Percentiles rank a stretch among this genome's conserved stretches.
phyloP scores from a whole-genome alignment of 306 rosid genomes.

The Sicyos baderoa region DNA sequence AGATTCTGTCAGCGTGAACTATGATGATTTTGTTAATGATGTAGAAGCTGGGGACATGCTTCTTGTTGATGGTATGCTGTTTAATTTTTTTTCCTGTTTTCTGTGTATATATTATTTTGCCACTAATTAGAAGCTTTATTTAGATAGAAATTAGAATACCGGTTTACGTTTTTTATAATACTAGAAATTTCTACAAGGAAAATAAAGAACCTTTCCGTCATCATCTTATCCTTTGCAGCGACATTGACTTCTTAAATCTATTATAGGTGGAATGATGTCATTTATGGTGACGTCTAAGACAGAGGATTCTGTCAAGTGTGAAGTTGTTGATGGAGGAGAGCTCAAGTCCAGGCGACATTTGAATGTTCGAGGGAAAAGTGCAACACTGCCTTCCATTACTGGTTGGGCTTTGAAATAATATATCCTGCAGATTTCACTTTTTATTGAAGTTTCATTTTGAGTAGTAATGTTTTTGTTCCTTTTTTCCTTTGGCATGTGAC shows the following conservation, averaged over 20 bases:
- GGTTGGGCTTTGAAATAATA: conserved; percentile 39
- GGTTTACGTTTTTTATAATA: neutral
- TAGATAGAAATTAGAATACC: neutral
- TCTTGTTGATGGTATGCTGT: conserved; percentile 70
- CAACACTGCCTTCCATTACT: conserved; percentile 92
- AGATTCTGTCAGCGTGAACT: conserved; percentile 84
- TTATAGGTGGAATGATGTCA: conserved; percentile 95
- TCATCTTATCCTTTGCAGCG: neutral
- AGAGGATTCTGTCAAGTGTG: conserved; percentile 78
- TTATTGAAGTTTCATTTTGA: neutral
- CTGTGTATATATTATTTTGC: conserved; percentile 3
- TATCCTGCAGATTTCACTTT: conserved; percentile 2
- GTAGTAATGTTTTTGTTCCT: neutral
- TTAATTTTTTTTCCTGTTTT: neutral
- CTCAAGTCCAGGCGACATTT: conserved; percentile 88
- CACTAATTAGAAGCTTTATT: neutral
- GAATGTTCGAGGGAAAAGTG: conserved; percentile 97
- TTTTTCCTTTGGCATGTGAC: neutral
- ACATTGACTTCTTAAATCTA: conserved; percentile 27
- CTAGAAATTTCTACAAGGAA: neutral
- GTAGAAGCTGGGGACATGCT: conserved; percentile 81
- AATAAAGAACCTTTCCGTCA: neutral
- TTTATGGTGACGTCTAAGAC: conserved; percentile 75
- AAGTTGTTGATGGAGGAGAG: conserved; percentile 97
- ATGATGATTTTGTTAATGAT: conserved; percentile 87